These are phyloP conservation scores for Fusarium citri DNA, from an alignment of 2,329 filamentous ascomycete species.

Conservation along the genomic window DNA sequence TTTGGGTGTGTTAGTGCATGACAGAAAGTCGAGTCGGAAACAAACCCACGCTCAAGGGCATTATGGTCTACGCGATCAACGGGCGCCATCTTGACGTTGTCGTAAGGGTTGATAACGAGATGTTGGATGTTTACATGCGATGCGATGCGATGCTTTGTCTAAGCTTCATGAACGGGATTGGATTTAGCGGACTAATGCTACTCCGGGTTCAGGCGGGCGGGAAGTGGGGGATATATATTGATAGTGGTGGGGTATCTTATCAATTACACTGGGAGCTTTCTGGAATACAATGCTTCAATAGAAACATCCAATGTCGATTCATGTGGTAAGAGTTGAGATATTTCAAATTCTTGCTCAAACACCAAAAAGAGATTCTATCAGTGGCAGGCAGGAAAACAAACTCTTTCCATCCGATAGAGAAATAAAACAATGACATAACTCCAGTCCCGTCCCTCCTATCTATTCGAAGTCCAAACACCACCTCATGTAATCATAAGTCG, in stretches of 20 bases:
- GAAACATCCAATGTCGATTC: not conserved
- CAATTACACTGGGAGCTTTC: conserved; percentile 5
- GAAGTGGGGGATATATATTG: conserved; percentile 16
- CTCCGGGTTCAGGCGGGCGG: conserved; percentile 21
- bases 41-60: conserved; percentile 54
- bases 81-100: conserved; percentile 53
- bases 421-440: not conserved
- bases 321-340: not conserved
- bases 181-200: conserved; percentile 24
- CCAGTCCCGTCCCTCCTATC: not conserved
- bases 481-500: not conserved
- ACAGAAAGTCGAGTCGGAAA: not conserved
- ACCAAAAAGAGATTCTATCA: not conserved
- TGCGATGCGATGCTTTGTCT: conserved; percentile 6
- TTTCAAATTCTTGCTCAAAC: not conserved
- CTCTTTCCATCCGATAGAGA: not conserved
- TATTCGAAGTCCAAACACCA: not conserved
- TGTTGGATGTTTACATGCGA: conserved; percentile 15
- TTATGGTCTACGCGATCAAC: conserved; percentile 54
- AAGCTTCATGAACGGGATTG: not conserved
- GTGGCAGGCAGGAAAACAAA: not conserved
- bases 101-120: conserved; percentile 1
- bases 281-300: not conserved
- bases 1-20: conserved; percentile 45
- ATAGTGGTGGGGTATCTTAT: conserved; percentile 26